Percentiles rank a stretch among this genome's conserved stretches.
Evolutionary conservation across 495 filamentous ascomycete species (phyloP).

Genomic region (Penicillium manginii): DNA sequence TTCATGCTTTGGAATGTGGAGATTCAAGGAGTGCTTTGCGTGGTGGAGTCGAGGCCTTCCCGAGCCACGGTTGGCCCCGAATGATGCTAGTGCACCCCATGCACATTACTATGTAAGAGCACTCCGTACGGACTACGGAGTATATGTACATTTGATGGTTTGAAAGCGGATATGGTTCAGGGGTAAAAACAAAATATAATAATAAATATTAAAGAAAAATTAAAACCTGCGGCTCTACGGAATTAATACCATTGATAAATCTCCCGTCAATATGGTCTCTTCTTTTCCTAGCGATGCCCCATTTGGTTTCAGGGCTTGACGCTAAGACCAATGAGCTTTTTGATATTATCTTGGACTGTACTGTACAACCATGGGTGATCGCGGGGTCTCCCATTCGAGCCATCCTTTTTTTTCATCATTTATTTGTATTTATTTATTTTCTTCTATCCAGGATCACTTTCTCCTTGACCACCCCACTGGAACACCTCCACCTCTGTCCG

Average conservation of each 20-base stretch:
- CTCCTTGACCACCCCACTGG: constrained; percentile 6
- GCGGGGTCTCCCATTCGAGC: constrained; percentile 7
- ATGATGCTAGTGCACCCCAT: constrained; percentile 2
- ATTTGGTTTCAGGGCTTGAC: constrained; percentile 21
- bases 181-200: not conserved
- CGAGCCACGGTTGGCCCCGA: constrained; percentile 19
- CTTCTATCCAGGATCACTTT: constrained; percentile 8
- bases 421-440: constrained; percentile 7
- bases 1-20: constrained; percentile 25
- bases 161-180: not conserved
- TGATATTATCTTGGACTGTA: constrained; percentile 5
- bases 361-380: constrained; percentile 21
- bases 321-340: constrained; percentile 14
- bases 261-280: constrained; percentile 1
- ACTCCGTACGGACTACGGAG: not conserved
- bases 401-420: constrained; percentile 5
- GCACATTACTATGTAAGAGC: not conserved
- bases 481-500: constrained; percentile 16
- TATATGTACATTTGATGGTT: not conserved
- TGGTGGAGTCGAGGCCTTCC: constrained; percentile 8
- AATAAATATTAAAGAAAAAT: not conserved
- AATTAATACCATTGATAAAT: not conserved
- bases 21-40: constrained; percentile 23
- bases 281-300: not conserved
- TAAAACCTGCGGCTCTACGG: not conserved